A percentile compares a stretch with the other conserved stretches of the same genome.
Evolutionary conservation across 495 filamentous ascomycete genomes (phyloP).

Genomic region (Penicillium herquei): DNA sequence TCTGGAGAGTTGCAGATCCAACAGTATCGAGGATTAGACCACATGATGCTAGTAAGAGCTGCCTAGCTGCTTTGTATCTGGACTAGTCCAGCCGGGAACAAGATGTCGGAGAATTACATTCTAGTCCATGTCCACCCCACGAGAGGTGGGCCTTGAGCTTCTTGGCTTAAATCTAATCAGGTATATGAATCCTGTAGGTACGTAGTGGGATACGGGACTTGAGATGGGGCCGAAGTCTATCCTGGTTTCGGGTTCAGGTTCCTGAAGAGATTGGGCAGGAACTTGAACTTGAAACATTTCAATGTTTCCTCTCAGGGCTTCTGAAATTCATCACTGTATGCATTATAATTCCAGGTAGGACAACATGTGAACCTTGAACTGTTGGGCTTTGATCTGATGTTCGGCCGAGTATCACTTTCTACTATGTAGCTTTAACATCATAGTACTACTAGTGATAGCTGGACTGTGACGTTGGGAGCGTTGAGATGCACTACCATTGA

Average conservation of each 20-base stretch:
- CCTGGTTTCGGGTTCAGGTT: background rate
- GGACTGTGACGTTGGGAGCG: constrained; percentile 2
- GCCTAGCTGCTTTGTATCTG: constrained; percentile 17
- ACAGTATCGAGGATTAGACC: constrained; percentile 2
- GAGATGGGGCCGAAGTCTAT: background rate
- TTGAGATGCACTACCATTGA: constrained; percentile 12
- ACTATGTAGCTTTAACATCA: background rate
- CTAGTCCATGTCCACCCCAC: constrained; percentile 6
- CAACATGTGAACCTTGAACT: constrained; percentile 11
- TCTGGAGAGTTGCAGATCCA: no score
- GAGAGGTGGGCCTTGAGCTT: background rate
- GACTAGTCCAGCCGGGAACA: constrained; percentile 8
- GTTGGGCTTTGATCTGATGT: constrained; percentile 8
- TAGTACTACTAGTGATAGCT: no score
- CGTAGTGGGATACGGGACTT: background rate
- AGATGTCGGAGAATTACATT: constrained; percentile 24
- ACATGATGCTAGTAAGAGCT: constrained; percentile 17
- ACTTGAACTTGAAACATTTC: background rate
- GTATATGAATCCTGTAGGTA: no score
- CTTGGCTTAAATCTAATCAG: constrained; percentile 6
- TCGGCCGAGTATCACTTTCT: background rate
- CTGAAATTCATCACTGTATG: constrained; percentile 1
- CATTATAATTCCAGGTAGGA: constrained; percentile 18
- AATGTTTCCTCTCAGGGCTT: background rate
- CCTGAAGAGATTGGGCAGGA: background rate